Conservation (phyloP, 2,329 filamentous ascomycete species). For the Cercospora brassicicola region DNA sequence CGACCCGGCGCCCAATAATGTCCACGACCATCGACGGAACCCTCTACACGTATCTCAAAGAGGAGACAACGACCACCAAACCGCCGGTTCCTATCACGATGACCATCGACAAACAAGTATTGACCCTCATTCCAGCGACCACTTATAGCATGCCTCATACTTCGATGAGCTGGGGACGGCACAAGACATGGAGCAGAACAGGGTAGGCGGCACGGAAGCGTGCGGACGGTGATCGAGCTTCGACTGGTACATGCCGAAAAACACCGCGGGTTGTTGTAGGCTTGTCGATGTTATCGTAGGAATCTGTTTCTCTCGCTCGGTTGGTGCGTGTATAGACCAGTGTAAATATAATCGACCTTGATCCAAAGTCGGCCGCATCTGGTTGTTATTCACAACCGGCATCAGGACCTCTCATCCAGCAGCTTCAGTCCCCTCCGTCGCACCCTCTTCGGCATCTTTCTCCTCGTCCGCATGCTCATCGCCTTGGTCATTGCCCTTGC, state of each 20-base stretch:
- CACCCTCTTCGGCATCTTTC: not conserved
- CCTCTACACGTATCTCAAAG: not conserved
- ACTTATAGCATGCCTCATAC: not conserved
- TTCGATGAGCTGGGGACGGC: not conserved
- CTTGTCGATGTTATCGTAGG: not conserved
- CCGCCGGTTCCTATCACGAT: not conserved
- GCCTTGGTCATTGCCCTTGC: not conserved
- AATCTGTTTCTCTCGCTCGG: not conserved
- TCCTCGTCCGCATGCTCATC: not conserved
- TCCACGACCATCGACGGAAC: slow-evolving; percentile 4
- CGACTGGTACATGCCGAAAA: not conserved
- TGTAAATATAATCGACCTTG: not conserved
- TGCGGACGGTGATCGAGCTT: not conserved
- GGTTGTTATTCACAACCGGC: not conserved
- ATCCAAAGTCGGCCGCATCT: not conserved
- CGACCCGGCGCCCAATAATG: not conserved
- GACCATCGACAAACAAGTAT: not conserved
- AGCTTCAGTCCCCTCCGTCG: not conserved
- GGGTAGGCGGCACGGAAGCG: not conserved
- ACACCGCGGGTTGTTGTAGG: not conserved
- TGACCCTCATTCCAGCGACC: not conserved
- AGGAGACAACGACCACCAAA: not conserved
- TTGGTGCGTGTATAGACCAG: not conserved
- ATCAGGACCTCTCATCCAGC: not conserved
- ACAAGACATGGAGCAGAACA: not conserved